phyloP scores from a whole-genome alignment of 306 rosid species.

The Dalbergia cultrata region DNA sequence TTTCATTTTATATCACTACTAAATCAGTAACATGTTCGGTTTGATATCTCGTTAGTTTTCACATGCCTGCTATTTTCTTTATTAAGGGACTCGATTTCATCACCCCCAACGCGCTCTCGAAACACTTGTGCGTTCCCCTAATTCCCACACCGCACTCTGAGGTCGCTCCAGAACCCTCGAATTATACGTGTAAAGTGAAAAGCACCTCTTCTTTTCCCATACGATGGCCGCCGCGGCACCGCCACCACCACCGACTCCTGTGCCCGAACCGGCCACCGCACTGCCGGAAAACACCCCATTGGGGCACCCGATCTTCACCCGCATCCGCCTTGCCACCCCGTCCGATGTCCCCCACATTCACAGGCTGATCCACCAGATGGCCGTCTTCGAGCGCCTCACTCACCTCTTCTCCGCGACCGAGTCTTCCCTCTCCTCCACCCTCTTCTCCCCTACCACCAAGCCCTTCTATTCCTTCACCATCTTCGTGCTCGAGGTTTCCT shows the following conservation, averaged over 20 bases:
- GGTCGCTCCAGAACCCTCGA: neutral
- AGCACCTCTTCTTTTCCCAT: neutral
- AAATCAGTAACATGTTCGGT: too few species aligned
- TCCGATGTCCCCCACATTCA: slow-evolving; percentile 82
- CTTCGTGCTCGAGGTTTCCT: slow-evolving; percentile 79
- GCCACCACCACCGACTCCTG: slow-evolving; percentile 70
- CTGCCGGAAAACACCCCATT: slow-evolving; percentile 51
- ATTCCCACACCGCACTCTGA: neutral
- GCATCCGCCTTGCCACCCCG: slow-evolving; percentile 73
- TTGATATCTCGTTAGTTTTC: too few species aligned
- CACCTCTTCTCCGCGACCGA: slow-evolving; percentile 76
- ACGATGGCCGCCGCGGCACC: slow-evolving; percentile 92
- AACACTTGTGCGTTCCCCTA: too few species aligned
- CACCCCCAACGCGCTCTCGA: too few species aligned
- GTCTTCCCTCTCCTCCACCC: slow-evolving; percentile 67
- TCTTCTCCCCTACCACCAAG: slow-evolving; percentile 56
- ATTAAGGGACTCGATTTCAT: too few species aligned
- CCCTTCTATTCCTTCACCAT: slow-evolving; percentile 87
- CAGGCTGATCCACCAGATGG: slow-evolving; percentile 86
- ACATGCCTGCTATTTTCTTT: too few species aligned
- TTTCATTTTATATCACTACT: too few species aligned
- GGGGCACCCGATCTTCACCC: slow-evolving; percentile 70
- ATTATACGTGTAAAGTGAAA: neutral
- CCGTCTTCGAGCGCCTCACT: slow-evolving; percentile 82
- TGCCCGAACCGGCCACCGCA: slow-evolving; percentile 45